These are phyloP conservation scores for Chytriomyces hyalinus DNA, from an alignment of 192 early-diverging fungal species.

Conservation along the genomic window DNA sequence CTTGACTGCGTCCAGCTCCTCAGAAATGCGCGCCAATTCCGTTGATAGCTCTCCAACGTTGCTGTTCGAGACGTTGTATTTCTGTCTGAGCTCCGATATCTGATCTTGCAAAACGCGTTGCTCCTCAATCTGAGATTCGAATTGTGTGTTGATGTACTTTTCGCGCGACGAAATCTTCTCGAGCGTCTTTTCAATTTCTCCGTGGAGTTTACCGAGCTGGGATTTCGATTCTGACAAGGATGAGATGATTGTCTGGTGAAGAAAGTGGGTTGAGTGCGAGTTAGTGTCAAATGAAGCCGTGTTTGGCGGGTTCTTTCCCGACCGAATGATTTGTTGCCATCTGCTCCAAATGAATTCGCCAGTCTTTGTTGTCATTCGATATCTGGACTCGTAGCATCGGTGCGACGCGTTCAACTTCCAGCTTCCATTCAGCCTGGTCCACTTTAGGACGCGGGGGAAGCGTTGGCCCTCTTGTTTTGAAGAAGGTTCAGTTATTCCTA, in stretches of 20 bases:
- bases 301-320: conserved; percentile 4
- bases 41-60: conserved; percentile 59
- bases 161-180: conserved; percentile 63
- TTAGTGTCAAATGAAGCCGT: conserved; percentile 14
- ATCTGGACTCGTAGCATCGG: conserved; percentile 59
- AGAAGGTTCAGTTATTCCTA: conserved; percentile 8
- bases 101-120: conserved; percentile 59
- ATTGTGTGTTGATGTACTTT: conserved; percentile 70
- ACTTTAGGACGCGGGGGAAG: conserved; percentile 44
- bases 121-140: conserved; percentile 60
- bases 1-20: conserved; percentile 64
- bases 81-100: conserved; percentile 59
- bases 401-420: conserved; percentile 65
- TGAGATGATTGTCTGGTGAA: conserved; percentile 46
- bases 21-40: conserved; percentile 53
- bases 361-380: conserved; percentile 66
- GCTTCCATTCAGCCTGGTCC: conserved; percentile 58
- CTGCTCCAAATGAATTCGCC: conserved; percentile 64
- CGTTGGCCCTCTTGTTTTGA: conserved; percentile 1
- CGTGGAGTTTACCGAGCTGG: conserved; percentile 50
- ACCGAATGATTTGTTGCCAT: conserved; percentile 56
- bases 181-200: conserved; percentile 59
- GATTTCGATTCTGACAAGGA: conserved; percentile 45
- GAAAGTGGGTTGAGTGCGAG: background rate
- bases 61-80: conserved; percentile 51